Evolutionary conservation across 768 basidiomycete genomes (phyloP), one percentile per base, ranked within the genome.

Genomic region (Chalciporus pseudorubinellus): DNA sequence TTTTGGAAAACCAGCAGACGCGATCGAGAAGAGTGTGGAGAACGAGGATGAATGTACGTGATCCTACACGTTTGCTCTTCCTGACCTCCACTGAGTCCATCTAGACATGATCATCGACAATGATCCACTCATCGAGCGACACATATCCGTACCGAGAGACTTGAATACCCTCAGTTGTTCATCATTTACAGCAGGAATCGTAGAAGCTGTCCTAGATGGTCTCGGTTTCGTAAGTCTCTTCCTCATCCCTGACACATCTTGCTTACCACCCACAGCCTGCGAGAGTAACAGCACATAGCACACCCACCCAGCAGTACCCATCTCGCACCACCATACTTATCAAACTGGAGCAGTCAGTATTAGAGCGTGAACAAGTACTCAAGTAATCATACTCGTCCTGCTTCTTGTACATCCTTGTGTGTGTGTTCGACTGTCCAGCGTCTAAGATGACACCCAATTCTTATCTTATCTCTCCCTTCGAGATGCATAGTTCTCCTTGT

Each of bases 81-180:
- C 21, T 21, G 4, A n/a, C n/a, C n/a, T 51, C 41, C 22, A 40
- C 51, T 52, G 31, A 54, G 52, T 46, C 39, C 44, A 20, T 19
- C 28, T 58, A 95, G 93, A 98, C 71, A 98, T 98, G 97, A 89
- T 99, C 57, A 89, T 95, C 53, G 89, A 98, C 77, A 98, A 99
- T 68, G 90, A 95, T 64, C 95, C 97, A 11, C 81, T 87, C 19
- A 77, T 98, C 57, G 95, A 97, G 56, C 84, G 92, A 52, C 79
- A 92, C 58, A 92, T 99, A 54, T 92, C 93, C 26, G 89, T 98
- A 13, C 97, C 97, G 19, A 84, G 83, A 60, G 97, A 99, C 65
- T 85, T 99, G 83, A 90, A 85, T 62, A 85, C 89, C 62, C 78
- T 99, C 34, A 95, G 89, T 61, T 98, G 94, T 64, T 97, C 93